Evolutionary conservation across 2,329 filamentous ascomycete genomes (phyloP).

Genomic region (Ascosphaera apis): DNA sequence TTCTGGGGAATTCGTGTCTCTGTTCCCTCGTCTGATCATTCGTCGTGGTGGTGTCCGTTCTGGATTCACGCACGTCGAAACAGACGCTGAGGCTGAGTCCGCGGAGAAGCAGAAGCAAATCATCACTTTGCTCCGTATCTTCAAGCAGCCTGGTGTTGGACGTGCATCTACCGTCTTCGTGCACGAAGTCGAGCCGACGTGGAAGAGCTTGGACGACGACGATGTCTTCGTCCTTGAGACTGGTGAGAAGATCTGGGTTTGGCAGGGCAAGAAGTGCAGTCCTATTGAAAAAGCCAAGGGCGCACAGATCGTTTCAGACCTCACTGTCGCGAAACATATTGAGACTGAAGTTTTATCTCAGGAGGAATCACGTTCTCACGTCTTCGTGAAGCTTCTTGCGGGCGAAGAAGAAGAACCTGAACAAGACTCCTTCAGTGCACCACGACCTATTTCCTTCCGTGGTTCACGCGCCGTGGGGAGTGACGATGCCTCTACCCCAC

Average conservation of each 20-base stretch:
- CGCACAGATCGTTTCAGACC: conserved; percentile 42
- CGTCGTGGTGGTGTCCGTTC: conserved; percentile 36
- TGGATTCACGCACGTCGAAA: conserved; percentile 40
- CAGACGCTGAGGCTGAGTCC: conserved; percentile 10
- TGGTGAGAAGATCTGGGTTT: conserved; percentile 43
- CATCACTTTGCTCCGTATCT: conserved; percentile 35
- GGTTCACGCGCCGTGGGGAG: conserved; percentile 10
- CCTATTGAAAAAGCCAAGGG: conserved; percentile 49
- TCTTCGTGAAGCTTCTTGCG: conserved; percentile 34
- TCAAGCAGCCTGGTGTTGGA: conserved; percentile 31
- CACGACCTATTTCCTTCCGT: conserved; percentile 13
- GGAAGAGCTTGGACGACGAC: conserved; percentile 37
- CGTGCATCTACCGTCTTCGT: conserved; percentile 32
- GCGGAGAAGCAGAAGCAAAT: conserved; percentile 16
- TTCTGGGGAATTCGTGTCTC: conserved; percentile 34
- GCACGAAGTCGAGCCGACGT: conserved; percentile 38
- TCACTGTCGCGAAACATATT: conserved; percentile 27
- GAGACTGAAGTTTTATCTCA: conserved; percentile 44
- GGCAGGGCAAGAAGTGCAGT: conserved; percentile 41
- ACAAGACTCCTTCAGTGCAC: conserved; percentile 19
- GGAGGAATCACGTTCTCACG: conserved; percentile 22
- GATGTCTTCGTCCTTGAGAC: conserved; percentile 44
- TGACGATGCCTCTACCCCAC: conserved; percentile 5
- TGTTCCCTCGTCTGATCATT: conserved; percentile 39
- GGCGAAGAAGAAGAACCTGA: conserved; percentile 19